Percentiles rank a stretch among this genome's conserved stretches.
These are phyloP conservation scores for Sclerotinia subarctica DNA, from an alignment of 2,329 filamentous ascomycete genomes.

Conservation along the genomic window DNA sequence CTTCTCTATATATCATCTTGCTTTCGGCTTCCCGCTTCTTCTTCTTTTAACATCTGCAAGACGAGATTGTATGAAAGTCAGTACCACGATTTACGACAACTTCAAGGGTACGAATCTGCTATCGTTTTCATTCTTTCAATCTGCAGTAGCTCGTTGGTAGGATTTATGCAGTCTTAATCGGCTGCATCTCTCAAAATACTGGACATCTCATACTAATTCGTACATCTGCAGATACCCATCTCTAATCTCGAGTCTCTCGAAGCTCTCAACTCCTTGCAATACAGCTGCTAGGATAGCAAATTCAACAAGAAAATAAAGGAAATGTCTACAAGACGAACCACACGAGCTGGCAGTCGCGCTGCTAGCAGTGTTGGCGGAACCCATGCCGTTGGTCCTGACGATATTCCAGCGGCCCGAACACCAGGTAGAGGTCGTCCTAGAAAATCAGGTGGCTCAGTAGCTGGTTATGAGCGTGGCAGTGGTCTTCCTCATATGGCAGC, in stretches of 20 bases:
- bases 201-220: neutral
- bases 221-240: conserved; percentile 6
- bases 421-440: conserved; percentile 21
- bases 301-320: neutral
- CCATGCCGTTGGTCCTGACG: conserved; percentile 24
- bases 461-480: conserved; percentile 8
- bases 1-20: neutral
- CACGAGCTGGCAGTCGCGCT: conserved; percentile 30
- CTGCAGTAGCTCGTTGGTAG: neutral
- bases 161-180: neutral
- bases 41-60: neutral
- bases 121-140: neutral
- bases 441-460: conserved; percentile 9
- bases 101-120: neutral
- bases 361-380: conserved; percentile 28
- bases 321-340: conserved; percentile 34
- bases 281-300: neutral
- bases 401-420: conserved; percentile 24
- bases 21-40: neutral
- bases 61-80: neutral
- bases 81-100: neutral
- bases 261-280: neutral
- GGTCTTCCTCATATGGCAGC: conserved; percentile 28
- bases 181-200: neutral
- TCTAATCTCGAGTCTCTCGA: neutral